These are phyloP conservation scores for Trichosporon asahii DNA, from an alignment of 1,284 basidiomycete genomes.

Conservation along the genomic window DNA sequence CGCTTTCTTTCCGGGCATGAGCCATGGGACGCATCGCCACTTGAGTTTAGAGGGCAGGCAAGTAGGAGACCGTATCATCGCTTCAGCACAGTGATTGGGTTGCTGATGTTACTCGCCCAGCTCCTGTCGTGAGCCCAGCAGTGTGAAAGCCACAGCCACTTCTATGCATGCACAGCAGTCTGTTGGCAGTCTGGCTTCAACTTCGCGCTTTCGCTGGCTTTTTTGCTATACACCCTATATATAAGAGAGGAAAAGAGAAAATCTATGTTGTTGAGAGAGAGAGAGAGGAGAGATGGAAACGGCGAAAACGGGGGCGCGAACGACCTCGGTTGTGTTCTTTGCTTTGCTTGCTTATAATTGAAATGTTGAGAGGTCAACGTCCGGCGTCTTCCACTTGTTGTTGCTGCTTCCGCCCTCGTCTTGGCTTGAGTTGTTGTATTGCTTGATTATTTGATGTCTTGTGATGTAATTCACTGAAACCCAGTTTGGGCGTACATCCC, in stretches of 20 bases:
- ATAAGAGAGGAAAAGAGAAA: neutral
- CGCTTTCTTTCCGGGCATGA: too few relatives aligned
- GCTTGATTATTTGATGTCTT: neutral
- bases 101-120: neutral
- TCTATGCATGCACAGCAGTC: neutral
- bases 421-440: neutral
- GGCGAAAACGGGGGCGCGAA: neutral
- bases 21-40: too few relatives aligned
- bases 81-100: too few relatives aligned
- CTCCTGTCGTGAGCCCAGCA: neutral
- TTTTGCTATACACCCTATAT: conserved; percentile 6
- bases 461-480: conserved; percentile 16
- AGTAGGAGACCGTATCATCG: neutral
- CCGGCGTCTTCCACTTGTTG: neutral
- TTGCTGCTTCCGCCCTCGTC: neutral
- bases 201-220: neutral
- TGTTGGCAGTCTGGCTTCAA: neutral
- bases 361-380: neutral
- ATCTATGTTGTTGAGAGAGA: neutral
- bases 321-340: neutral
- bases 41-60: too few relatives aligned
- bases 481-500: conserved; percentile 26
- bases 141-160: neutral
- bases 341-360: neutral
- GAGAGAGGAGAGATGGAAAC: conserved; percentile 1